Base-by-base conservation (phyloP, 805 yeast species). In the Suhomyces sp. region DNA sequence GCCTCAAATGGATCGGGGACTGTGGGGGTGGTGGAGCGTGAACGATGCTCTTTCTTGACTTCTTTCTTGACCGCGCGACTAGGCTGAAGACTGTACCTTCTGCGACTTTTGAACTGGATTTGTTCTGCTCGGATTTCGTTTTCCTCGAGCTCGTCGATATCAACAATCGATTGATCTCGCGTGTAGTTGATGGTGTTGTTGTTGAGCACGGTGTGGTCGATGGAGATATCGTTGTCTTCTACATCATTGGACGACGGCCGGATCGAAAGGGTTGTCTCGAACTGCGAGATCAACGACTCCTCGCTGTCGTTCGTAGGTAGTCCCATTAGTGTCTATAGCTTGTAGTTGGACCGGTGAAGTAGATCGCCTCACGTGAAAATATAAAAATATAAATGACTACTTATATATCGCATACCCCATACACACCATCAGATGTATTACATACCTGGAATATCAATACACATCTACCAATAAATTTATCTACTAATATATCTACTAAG, bases 261-360 rank as follows among this genome's bases (percentile, higher is more conserved):
- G 52, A 75, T 73, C 33, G 74, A 72, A 43, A 75, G 64, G 0
- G 78, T 75, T 3, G 79, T 73, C 57, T 75, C 79, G 53, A 75
- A 75, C 56, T 73, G 77, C 6, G 77, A 67, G 45, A 71, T 66
- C 55, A 71, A 65, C 47, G 75, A 70, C 47, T 72, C 75, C 54
- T 70, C 74, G 55, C 67, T 64, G 55, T 66, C 71, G 50, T 69
- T 53, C 15, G 50, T 20, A 13, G 21, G 41, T 4, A 44, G 24
- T 29, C 21, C 33, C 25, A 25, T 17, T 29, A 27, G 39, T 33
- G 33, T 44, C 21, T 25, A 31, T 6, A 6, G n/a, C 17, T 31
- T 31, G 35, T 13, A 12, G 35, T 4, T 31, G 35, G 17, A 6
- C 35, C 17, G 17, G 15, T 31, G 35, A 31, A 31, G 17, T 31